Base-by-base conservation (phyloP, 345 rosid genomes). In the Noccaea bulbosa region DNA sequence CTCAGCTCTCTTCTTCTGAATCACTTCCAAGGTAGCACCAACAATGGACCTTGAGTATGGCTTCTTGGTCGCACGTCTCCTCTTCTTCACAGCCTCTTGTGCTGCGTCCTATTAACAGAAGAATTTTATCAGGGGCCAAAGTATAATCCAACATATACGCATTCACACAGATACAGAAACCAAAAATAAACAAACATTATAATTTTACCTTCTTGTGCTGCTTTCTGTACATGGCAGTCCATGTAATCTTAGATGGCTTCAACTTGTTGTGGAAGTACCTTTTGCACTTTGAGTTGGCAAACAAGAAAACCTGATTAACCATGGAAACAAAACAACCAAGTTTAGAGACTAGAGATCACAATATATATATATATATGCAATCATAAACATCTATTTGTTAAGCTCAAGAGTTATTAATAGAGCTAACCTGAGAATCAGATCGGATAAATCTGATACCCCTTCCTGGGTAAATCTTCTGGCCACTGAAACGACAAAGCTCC, bases 231-330 rank as follows among this genome's bases (percentile, higher is more conserved):
- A 87, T 87, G 58, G 90, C 84, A 24, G 96, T 87, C 96, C 96
- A 89, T 8, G 83, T 53, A 70, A 93, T 96, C 87, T 93, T 91
- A 0, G 96, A 93, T 0, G 96, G 97, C 91, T 91, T 93, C 83
- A 89, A 63, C 24, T 90, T 82, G 73, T 89, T 91, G 84, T 91
- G 96, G 81, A 94, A 91, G 73, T 94, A 91, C 83, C 93, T 81
- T 83, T 91, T 89, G 81, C 96, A 94, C 47, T 94, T 94, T 0
- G 99, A 91, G 78, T 91, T 94, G 24, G 76, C 73, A 47, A 93
- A 91, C 81, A 93, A 86, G 85, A 91, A 93, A 3, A 91, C 99
- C 99, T 94, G 14, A 37, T 8, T 2, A 40, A 48, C 35, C 38
- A 69, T 16, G 14, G 5, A 57, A 39, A 8, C 41, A 44, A 44